Evolutionary conservation across 2,329 filamentous ascomycete species (phyloP), one percentile per base, ranked within the genome.

Genomic region (Fusarium bulbicola): DNA sequence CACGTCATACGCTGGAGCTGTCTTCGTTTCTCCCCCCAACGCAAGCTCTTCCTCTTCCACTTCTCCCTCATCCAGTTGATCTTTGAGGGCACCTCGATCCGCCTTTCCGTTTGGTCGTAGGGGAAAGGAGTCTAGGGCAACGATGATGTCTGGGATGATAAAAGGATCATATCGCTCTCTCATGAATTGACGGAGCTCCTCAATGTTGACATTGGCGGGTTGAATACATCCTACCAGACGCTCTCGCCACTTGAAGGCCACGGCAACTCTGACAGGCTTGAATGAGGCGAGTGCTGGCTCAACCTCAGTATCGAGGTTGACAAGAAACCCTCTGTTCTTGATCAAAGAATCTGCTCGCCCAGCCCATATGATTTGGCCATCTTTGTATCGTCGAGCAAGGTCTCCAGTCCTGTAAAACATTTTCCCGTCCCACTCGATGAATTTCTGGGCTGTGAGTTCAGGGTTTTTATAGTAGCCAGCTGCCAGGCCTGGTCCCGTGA

Each of bases 21-120:
- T 43, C 42, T 43, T 43, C 15, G 15, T 24, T 43, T 43, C 15
- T 43, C 15, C 15, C 6, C 24, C 6, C 2, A 12, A 43, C 0
- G 10, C 0, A 18, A 16, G 3, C 42, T 24, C 42, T 43, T 43
- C n/a, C 5, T 24, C 42, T 12, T 43, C 40, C 0, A 1, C 5
- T 43, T 43, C 42, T 12, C 10, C n/a, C 10, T 43, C 6, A 8
- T 8, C 42, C 3, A 43, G 42, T 7, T 43, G 6, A 10, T 43
- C 42, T 43, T 43, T 24, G 10, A 43, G 42, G 2, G 15, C 42
- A 5, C 42, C 42, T 18, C n/a, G 42, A 43, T 43, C 10, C 1
- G 15, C 3, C 42, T 43, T 43, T 43, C 42, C 5, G 0, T 43
- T 43, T 43, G 42, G n/a, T 4, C 6, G 42, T 18, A 43, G 5